A percentile compares a stretch with the other conserved stretches of the same genome.
Conservation (phyloP, 768 basidiomycete species). For the Tulasnella sp. region DNA sequence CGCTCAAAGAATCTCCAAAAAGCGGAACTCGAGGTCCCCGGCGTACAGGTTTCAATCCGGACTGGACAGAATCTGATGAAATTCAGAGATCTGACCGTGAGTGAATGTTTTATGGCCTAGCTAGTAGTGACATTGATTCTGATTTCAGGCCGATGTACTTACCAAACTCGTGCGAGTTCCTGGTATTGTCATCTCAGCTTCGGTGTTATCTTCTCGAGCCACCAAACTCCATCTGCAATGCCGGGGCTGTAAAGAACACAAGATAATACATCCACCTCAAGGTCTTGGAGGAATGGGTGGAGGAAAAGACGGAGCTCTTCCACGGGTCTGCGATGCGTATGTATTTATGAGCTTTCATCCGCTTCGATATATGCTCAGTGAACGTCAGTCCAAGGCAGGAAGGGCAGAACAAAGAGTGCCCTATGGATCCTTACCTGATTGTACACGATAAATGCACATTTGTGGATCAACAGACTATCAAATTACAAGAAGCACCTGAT, state of each 20-base stretch:
- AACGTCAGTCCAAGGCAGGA: constrained; percentile 40
- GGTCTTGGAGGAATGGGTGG: constrained; percentile 80
- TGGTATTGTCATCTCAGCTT: constrained; percentile 96
- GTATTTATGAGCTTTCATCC: constrained; percentile 13
- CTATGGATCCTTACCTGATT: constrained; percentile 90
- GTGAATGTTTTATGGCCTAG: constrained; percentile 16
- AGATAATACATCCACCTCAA: constrained; percentile 59
- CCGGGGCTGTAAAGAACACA: constrained; percentile 72
- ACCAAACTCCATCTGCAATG: constrained; percentile 89
- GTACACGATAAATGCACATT: constrained; percentile 89
- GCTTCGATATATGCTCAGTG: neutral
- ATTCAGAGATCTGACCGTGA: constrained; percentile 79
- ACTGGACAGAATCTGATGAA: constrained; percentile 89
- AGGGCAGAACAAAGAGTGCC: constrained; percentile 88
- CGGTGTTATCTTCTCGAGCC: constrained; percentile 82
- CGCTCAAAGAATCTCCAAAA: constrained; percentile 15
- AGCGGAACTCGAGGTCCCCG: constrained; percentile 36
- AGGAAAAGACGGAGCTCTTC: constrained; percentile 68
- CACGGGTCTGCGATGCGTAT: constrained; percentile 70
- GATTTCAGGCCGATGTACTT: constrained; percentile 58
- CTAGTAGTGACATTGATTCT: neutral
- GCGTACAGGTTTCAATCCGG: constrained; percentile 74
- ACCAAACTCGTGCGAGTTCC: constrained; percentile 93
- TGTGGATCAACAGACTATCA: constrained; percentile 90
- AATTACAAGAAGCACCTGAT: constrained; percentile 96